Evolutionary conservation across 2,329 filamentous ascomycete species (phyloP).

Genomic region (Diaporthe destruens): DNA sequence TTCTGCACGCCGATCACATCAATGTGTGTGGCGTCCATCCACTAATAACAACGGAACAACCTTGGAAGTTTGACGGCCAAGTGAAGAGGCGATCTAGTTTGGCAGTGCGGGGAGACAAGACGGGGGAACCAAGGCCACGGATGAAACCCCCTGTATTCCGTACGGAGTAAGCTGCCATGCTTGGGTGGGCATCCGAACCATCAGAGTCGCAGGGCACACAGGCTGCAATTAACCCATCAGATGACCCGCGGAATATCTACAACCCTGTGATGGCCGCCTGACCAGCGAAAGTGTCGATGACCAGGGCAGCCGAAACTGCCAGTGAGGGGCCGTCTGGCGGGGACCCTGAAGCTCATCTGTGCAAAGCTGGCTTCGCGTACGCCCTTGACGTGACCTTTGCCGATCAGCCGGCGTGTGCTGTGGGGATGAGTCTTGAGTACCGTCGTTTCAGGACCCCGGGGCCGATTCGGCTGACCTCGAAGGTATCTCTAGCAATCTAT

Average conservation of each 20-base stretch:
- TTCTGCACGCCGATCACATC: conserved; percentile 25
- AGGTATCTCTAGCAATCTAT: neutral
- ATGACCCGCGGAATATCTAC: conserved; percentile 33
- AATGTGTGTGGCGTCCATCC: neutral
- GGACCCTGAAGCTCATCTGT: neutral
- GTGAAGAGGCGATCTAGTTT: conserved; percentile 3
- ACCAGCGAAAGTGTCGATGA: neutral
- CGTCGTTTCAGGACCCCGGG: conserved; percentile 9
- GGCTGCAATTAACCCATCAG: conserved; percentile 14
- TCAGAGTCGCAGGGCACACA: neutral
- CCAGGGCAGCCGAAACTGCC: conserved; percentile 13
- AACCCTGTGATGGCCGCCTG: conserved; percentile 10
- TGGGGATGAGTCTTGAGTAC: neutral
- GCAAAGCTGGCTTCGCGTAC: neutral
- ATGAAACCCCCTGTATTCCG: conserved; percentile 12
- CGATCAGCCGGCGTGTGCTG: neutral
- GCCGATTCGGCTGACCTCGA: neutral
- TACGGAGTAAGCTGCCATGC: neutral
- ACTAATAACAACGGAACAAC: neutral
- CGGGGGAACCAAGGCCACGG: neutral
- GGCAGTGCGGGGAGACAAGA: neutral
- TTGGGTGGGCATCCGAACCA: neutral
- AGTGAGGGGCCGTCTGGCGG: conserved; percentile 20
- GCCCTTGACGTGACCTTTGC: neutral
- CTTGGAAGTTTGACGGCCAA: neutral